phyloP scores from a whole-genome alignment of 106 monocot species.

The Alisma plantagoaquatica region DNA sequence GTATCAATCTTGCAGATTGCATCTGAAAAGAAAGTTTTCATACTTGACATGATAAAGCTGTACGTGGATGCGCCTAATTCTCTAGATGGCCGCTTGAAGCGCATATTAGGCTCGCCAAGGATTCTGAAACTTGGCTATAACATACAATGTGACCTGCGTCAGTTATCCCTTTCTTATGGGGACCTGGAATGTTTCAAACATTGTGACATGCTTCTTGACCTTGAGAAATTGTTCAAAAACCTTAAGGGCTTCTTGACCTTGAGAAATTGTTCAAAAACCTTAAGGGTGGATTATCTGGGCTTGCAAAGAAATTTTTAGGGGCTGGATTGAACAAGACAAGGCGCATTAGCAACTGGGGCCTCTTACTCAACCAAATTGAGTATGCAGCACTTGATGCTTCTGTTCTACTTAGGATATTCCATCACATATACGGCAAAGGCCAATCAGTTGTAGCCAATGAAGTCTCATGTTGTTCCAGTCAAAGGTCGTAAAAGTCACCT shows the following conservation, averaged over 20 bases:
- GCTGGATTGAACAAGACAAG: conserved; percentile 97
- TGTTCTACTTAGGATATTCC: conserved; percentile 86
- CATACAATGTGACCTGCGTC: conserved; percentile 86
- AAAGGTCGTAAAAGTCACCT: no score
- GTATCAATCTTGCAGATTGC: conserved; percentile 96
- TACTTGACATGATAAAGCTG: conserved; percentile 92
- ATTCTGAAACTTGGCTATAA: conserved; percentile 94
- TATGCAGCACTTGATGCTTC: conserved; percentile 97
- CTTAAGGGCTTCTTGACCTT: conserved; percentile 89
- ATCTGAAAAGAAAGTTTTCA: conserved; percentile 69
- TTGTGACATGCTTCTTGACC: conserved; percentile 88
- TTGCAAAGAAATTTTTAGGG: conserved; percentile 85
- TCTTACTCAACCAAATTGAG: conserved; percentile 90
- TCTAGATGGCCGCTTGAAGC: conserved; percentile 65
- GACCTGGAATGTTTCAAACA: conserved; percentile 77
- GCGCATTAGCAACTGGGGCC: conserved; percentile 96
- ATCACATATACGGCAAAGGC: conserved; percentile 36
- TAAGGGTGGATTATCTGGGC: conserved; percentile 76
- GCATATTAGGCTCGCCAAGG: conserved; percentile 66
- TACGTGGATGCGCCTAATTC: conserved; percentile 51
- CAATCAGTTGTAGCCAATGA: conserved; percentile 25
- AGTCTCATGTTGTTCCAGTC: conserved; percentile 89
- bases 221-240: conserved; percentile 90
- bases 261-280: conserved; percentile 50
- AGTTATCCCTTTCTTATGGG: conserved; percentile 80